A percentile compares a stretch with the other conserved stretches of the same genome.
These are phyloP conservation scores for Aureobasidium sp. DNA, from an alignment of 2,329 filamentous ascomycete genomes.

Conservation along the genomic window DNA sequence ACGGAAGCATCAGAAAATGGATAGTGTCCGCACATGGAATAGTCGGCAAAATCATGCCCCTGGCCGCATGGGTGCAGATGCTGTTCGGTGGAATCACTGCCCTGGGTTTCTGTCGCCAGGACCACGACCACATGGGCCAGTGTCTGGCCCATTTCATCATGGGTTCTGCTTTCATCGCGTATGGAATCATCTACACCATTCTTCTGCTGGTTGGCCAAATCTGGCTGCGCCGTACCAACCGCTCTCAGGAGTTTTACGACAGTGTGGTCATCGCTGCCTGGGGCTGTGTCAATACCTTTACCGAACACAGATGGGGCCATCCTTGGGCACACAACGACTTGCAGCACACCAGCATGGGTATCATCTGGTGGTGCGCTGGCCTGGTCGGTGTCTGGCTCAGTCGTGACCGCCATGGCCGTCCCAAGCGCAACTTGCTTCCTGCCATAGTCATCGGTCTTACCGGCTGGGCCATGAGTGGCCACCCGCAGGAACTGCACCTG, in stretches of 20 bases:
- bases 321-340: slow-evolving; percentile 89
- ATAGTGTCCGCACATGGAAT: slow-evolving; percentile 70
- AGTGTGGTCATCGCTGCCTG: slow-evolving; percentile 83
- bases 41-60: slow-evolving; percentile 78
- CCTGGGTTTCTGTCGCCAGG: slow-evolving; percentile 86
- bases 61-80: slow-evolving; percentile 89
- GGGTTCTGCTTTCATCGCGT: slow-evolving; percentile 92
- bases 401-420: slow-evolving; percentile 70
- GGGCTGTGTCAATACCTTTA: slow-evolving; percentile 98
- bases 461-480: slow-evolving; percentile 90
- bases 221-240: slow-evolving; percentile 74
- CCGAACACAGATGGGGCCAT: slow-evolving; percentile 88
- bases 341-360: slow-evolving; percentile 99
- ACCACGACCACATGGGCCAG: slow-evolving; percentile 78
- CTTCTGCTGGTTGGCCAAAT: slow-evolving; percentile 80
- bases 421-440: slow-evolving; percentile 88
- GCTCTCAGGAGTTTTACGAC: slow-evolving; percentile 96
- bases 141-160: slow-evolving; percentile 98
- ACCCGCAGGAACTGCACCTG: slow-evolving; percentile 75
- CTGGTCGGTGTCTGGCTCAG: slow-evolving; percentile 89
- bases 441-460: slow-evolving; percentile 86
- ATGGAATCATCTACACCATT: slow-evolving; percentile 81
- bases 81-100: slow-evolving; percentile 90
- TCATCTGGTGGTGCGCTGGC: slow-evolving; percentile 96
- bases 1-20: slow-evolving; percentile 66